Percentiles rank a stretch among this genome's conserved stretches.
Evolutionary conservation across 2,329 filamentous ascomycete genomes (phyloP).

Genomic region (Penicillium sp.): DNA sequence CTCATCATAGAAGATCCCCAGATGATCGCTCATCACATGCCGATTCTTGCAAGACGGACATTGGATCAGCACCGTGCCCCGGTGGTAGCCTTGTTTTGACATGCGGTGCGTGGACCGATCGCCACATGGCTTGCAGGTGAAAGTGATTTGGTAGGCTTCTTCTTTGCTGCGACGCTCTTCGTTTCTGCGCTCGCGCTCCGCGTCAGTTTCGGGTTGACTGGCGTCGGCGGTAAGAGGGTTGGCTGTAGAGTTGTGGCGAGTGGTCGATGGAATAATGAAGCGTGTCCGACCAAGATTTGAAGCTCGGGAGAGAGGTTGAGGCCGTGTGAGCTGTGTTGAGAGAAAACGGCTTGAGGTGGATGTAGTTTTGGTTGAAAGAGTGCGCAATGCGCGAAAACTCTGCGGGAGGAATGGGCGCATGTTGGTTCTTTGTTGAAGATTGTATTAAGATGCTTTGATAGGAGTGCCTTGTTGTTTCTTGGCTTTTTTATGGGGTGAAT

Average conservation of each 20-base stretch:
- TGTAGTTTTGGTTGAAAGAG: constrained; percentile 14
- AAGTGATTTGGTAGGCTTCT: constrained; percentile 82
- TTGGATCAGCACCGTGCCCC: constrained; percentile 82
- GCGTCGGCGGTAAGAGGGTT: constrained; percentile 38
- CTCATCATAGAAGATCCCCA: constrained; percentile 60
- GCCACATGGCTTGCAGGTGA: constrained; percentile 87
- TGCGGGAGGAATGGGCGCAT: constrained; percentile 23
- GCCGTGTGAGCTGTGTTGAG: constrained; percentile 13
- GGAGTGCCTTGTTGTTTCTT: background rate
- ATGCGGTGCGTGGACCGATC: constrained; percentile 79
- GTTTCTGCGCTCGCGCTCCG: constrained; percentile 37
- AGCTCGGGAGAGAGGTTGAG: constrained; percentile 4
- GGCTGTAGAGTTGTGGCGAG: constrained; percentile 34
- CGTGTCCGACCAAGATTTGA: constrained; percentile 1
- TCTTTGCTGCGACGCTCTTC: constrained; percentile 43
- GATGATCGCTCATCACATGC: constrained; percentile 89
- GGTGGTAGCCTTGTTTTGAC: constrained; percentile 93
- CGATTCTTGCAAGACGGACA: constrained; percentile 84
- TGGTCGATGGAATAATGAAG: constrained; percentile 8
- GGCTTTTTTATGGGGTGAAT: background rate
- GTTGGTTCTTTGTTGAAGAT: background rate
- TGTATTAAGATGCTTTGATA: background rate
- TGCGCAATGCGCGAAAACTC: constrained; percentile 24
- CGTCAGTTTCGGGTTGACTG: constrained; percentile 28
- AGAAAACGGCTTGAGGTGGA: constrained; percentile 22